A percentile compares a stretch with the other conserved stretches of the same genome.
phyloP scores from a whole-genome alignment of 306 rosid genomes.

The Albizia julibrissin region DNA sequence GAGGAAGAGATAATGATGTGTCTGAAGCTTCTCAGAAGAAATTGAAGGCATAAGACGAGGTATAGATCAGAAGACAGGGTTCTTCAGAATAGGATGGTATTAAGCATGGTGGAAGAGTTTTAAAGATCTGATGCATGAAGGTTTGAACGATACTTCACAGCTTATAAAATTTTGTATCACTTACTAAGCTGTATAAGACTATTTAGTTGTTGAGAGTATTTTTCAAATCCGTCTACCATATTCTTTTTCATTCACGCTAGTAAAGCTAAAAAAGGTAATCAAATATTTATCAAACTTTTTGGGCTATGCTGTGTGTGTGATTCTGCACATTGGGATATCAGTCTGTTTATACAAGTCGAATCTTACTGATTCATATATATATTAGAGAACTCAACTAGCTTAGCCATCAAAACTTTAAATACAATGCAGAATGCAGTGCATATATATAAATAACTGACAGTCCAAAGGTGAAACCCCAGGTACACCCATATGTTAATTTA shows the following conservation, averaged over 20 bases:
- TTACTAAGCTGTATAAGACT: slow-evolving; percentile 18
- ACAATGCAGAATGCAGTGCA: slow-evolving; percentile 39
- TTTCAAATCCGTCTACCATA: background rate
- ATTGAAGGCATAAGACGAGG: slow-evolving; percentile 29
- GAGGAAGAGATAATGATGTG: slow-evolving; percentile 36
- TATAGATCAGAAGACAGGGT: slow-evolving; percentile 13
- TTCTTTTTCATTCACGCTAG: background rate
- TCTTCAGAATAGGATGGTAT: slow-evolving; percentile 12
- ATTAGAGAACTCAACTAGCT: slow-evolving; percentile 27
- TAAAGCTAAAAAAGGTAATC: background rate
- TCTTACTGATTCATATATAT: background rate
- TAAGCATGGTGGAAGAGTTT: slow-evolving; percentile 5
- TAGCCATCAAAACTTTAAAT: slow-evolving; percentile 39
- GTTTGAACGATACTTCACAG: slow-evolving; percentile 22
- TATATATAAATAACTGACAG: background rate
- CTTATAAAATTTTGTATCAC: slow-evolving; percentile 32
- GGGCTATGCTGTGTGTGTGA: background rate
- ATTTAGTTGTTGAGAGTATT: slow-evolving; percentile 9
- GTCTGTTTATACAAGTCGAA: slow-evolving; percentile 5
- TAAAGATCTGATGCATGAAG: slow-evolving; percentile 10
- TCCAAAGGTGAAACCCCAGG: slow-evolving; percentile 24
- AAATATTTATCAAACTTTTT: background rate
- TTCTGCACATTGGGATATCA: slow-evolving; percentile 21
- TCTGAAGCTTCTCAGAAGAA: slow-evolving; percentile 37
- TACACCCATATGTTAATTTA: slow-evolving; percentile 22